Evolutionary conservation across 176 grass and related monocot genomes (phyloP), one percentile per base, ranked within the genome.

Genomic region (Carex pumila): DNA sequence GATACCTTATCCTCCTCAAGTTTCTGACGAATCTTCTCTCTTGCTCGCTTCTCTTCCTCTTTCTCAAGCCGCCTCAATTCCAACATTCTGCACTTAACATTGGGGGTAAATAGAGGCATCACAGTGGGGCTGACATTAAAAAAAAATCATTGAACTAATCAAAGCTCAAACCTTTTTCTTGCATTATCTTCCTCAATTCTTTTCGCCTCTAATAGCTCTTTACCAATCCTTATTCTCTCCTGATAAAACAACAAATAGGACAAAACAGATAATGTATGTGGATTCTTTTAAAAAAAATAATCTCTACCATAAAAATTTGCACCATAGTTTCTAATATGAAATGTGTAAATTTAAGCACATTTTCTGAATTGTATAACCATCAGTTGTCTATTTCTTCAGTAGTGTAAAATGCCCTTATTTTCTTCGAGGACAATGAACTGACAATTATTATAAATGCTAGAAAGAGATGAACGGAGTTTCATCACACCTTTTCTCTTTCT

Each of bases 151-250:
- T 50, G 9, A 19, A 1, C 61, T 4, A 85, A 36, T 83, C 57
- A 84, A 80, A 77, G 83, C 50, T 90, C 80, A 64, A 81, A 93
- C 96, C 91, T 88, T 86, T 95, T 95, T 73, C 96, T 90, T 88
- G 95, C 93, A 90, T 99, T 99, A 50, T 90, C 85, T 86, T 95
- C 96, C 87, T 99, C 93, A 30, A 95, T 99, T 86, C 88, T 94
- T 50, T 99, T 99, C 59, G 91, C 96, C 94, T 99, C 96, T 61
- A 99, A 85, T 81, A 99, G 91, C 82, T 95, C 96, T 91, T 95
- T 99, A 84, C 93, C 96, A 14, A 93, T 93, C 49, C 96, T 87
- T 79, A 99, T 91, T 9, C 93, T 90, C 77, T 99, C 93, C 96
- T 99, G 82, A 57, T 63, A 58, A 30, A 45, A 80, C 59, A 69